phyloP scores from a whole-genome alignment of 352 stramenopile genomes.

The Phytopythium mirpurense region DNA sequence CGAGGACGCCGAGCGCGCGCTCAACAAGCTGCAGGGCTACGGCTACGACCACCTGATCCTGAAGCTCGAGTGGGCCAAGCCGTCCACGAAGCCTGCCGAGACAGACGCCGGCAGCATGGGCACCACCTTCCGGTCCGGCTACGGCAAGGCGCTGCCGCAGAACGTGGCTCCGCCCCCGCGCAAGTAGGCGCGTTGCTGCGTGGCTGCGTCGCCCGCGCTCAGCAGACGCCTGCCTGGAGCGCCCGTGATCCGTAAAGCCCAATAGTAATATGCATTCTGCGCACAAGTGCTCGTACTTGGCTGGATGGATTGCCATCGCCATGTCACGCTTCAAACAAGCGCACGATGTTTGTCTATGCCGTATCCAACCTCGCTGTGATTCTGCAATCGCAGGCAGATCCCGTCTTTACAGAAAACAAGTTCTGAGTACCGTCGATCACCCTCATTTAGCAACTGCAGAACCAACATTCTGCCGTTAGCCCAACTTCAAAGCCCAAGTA shows the following conservation, averaged over 20 bases:
- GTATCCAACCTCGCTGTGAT: no score
- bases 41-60: slow-evolving; percentile 99
- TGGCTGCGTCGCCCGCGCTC: neutral
- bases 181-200: slow-evolving; percentile 39
- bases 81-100: slow-evolving; percentile 83
- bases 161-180: slow-evolving; percentile 71
- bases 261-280: slow-evolving; percentile 6
- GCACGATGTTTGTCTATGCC: no score
- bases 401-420: no score
- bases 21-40: slow-evolving; percentile 96
- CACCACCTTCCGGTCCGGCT: slow-evolving; percentile 86
- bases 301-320: no score
- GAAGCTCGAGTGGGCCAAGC: slow-evolving; percentile 99
- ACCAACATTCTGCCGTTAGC: slow-evolving; percentile 1
- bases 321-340: no score
- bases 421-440: neutral
- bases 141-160: slow-evolving; percentile 85
- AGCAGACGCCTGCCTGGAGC: no score
- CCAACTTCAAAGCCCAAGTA: slow-evolving; percentile 9
- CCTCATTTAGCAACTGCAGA: slow-evolving; percentile 11
- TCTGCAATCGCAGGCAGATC: no score
- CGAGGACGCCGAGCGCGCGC: slow-evolving; percentile 94
- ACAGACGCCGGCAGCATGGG: slow-evolving; percentile 72
- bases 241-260: slow-evolving; percentile 2
- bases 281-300: slow-evolving; percentile 1